Evolutionary conservation across 139 green algal genomes (phyloP), one percentile per base, ranked within the genome.

Genomic region (Chlamydomonas sphaeroides): DNA sequence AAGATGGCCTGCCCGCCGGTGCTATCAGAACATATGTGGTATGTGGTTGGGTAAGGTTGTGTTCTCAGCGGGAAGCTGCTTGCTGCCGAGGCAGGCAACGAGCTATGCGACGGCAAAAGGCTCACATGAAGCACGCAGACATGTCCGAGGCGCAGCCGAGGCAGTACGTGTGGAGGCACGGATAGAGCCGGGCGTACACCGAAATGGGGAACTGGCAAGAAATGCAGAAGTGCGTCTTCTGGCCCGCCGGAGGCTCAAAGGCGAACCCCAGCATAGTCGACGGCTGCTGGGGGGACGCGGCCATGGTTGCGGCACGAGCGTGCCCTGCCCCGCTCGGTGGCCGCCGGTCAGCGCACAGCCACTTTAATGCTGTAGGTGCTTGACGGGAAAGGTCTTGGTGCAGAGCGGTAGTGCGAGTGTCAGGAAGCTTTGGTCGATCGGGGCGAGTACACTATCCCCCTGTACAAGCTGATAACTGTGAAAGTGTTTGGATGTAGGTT

Each of bases 131-230:
- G 81, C 93, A 96, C 5, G 65, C 77, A 0, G 85, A 33, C 92
- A 96, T 93, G 67, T 94, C 89, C 6, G 88, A 83, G 8, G 92
- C 90, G 61, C 94, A 97, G 5, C 83, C 78, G 7, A 97, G 72
- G 88, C 93, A 96, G 88, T 89, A 97, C 36, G 89, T 87, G 73
- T 97, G 94, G 11, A 93, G 83, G 86, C 94, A 97, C 0, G 94
- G 94, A 61, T 91, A 92, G 28, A 94, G 85, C 17, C 90, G 84
- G 17, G 93, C 94, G 65, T 96, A 97, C 0, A 93, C 77, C 0
- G 87, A 88, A 7, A 97, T 85, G 0, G 94, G 94, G 35, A 90
- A 92, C 33, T 92, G 85, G 84, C 94, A 97, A 65, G 26, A 81
- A 38, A 91, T 79, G 85, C 94, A 95, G 33, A 95, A 90, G 69